Evolutionary conservation across 495 filamentous ascomycete genomes (phyloP).

Genomic region (Apiosordaria backusii): DNA sequence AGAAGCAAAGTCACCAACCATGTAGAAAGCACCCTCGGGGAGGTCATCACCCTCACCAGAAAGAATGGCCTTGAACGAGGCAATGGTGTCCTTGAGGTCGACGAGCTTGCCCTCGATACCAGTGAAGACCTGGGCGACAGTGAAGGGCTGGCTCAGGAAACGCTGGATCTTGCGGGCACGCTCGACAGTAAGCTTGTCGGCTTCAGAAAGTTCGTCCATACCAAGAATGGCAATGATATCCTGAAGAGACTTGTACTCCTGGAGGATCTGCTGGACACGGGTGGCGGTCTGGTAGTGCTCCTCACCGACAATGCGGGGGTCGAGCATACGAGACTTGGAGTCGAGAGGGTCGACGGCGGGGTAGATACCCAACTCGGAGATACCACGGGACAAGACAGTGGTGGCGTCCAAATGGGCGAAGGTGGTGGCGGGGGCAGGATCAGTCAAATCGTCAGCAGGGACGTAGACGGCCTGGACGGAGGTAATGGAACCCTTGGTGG

Average conservation of each 20-base stretch:
- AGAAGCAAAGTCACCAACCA: slow-evolving; percentile 94
- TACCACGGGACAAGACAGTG: slow-evolving; percentile 99
- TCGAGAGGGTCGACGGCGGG: slow-evolving; percentile 99
- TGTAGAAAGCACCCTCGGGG: slow-evolving; percentile 95
- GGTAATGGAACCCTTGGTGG: slow-evolving; percentile 98
- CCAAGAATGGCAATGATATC: slow-evolving; percentile 99
- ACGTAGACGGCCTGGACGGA: slow-evolving; percentile 99
- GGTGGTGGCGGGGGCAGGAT: slow-evolving; percentile 98
- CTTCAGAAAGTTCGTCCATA: slow-evolving; percentile 99
- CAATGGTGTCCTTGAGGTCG: slow-evolving; percentile 96
- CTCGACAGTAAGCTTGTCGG: slow-evolving; percentile 99
- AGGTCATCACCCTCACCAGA: slow-evolving; percentile 92
- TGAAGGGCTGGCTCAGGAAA: slow-evolving; percentile 99
- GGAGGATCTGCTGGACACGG: slow-evolving; percentile 95
- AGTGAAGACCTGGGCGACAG: slow-evolving; percentile 97
- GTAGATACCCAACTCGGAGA: slow-evolving; percentile 99
- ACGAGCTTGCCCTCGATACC: slow-evolving; percentile 97
- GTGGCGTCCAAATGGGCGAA: slow-evolving; percentile 99
- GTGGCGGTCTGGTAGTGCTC: slow-evolving; percentile 96
- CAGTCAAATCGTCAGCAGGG: slow-evolving; percentile 99
- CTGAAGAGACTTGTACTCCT: slow-evolving; percentile 99
- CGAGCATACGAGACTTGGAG: slow-evolving; percentile 99
- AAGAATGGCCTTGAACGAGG: slow-evolving; percentile 96
- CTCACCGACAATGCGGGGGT: slow-evolving; percentile 94
- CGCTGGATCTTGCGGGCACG: slow-evolving; percentile 99